Evolutionary conservation across 345 rosid genomes (phyloP).

Genomic region (Noccaea bulbosa): DNA sequence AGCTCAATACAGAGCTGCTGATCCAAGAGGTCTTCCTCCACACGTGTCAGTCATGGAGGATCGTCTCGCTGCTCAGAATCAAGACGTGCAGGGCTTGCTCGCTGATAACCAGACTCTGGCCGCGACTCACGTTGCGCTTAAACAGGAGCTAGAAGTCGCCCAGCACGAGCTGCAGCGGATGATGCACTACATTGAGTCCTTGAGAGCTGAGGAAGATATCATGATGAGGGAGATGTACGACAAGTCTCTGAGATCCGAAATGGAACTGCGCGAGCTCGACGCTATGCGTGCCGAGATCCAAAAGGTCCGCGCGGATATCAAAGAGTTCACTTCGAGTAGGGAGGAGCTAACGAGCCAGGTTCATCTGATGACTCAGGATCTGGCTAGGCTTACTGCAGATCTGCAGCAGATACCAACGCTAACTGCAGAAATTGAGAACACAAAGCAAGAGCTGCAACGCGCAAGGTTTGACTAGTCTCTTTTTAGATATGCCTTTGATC

Average conservation of each 20-base stretch:
- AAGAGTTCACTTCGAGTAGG: constrained; percentile 67
- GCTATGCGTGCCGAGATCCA: constrained; percentile 64
- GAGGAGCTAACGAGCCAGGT: constrained; percentile 75
- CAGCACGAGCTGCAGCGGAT: constrained; percentile 79
- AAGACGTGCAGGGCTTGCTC: constrained; percentile 84
- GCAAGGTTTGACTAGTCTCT: constrained; percentile 57
- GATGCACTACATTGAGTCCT: constrained; percentile 63
- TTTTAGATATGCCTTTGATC: not conserved
- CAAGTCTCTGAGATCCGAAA: constrained; percentile 64
- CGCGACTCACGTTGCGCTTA: constrained; percentile 90
- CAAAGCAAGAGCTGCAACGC: constrained; percentile 89
- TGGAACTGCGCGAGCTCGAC: constrained; percentile 71
- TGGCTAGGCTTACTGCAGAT: constrained; percentile 69
- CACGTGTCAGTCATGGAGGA: constrained; percentile 75
- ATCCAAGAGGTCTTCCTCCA: constrained; percentile 66
- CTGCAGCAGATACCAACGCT: constrained; percentile 73
- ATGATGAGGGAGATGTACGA: constrained; percentile 90
- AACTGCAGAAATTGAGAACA: constrained; percentile 74
- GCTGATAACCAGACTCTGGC: constrained; percentile 88
- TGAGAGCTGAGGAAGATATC: constrained; percentile 73
- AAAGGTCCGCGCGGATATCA: constrained; percentile 71
- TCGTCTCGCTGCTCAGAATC: constrained; percentile 74
- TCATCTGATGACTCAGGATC: constrained; percentile 72
- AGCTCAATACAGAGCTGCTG: constrained; percentile 55
- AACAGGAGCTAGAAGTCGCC: constrained; percentile 88